Conservation (phyloP, 2,329 filamentous ascomycete genomes). For the Stemphylium vesicarium region DNA sequence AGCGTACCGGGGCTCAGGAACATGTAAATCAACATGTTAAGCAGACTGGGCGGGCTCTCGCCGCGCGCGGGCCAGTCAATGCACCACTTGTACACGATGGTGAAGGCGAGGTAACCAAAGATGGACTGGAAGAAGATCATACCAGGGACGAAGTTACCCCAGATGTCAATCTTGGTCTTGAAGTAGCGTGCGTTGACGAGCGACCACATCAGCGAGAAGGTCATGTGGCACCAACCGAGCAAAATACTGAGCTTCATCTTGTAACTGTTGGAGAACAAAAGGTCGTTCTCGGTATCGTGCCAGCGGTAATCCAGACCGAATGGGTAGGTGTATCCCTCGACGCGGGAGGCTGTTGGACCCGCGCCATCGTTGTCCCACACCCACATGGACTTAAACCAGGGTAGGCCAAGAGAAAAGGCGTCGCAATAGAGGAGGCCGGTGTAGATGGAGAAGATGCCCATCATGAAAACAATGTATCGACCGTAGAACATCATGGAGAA, state of each 20-base stretch:
- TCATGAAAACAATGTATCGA: slow-evolving; percentile 97
- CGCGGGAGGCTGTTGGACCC: slow-evolving; percentile 66
- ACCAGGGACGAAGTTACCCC: slow-evolving; percentile 94
- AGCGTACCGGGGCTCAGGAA: slow-evolving; percentile 84
- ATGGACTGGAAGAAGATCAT: slow-evolving; percentile 99
- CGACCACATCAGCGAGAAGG: slow-evolving; percentile 91
- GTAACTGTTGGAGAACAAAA: slow-evolving; percentile 97
- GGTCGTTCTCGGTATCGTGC: slow-evolving; percentile 94
- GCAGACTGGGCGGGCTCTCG: slow-evolving; percentile 77
- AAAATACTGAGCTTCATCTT: slow-evolving; percentile 99
- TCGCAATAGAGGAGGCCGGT: slow-evolving; percentile 98
- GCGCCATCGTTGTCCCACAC: slow-evolving; percentile 75
- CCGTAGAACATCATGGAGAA: slow-evolving; percentile 99
- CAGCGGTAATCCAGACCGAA: slow-evolving; percentile 96
- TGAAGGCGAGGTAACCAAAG: slow-evolving; percentile 93
- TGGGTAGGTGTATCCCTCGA: slow-evolving; percentile 84
- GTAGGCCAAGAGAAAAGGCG: slow-evolving; percentile 91
- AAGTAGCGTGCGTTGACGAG: slow-evolving; percentile 95
- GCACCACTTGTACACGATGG: slow-evolving; percentile 97
- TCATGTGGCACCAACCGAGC: slow-evolving; percentile 98
- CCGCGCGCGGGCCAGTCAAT: slow-evolving; percentile 79
- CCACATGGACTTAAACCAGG: slow-evolving; percentile 90
- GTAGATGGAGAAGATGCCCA: slow-evolving; percentile 96
- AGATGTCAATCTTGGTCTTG: slow-evolving; percentile 92
- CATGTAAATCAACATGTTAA: slow-evolving; percentile 99